Conservation (phyloP, 2,329 filamentous ascomycete genomes). For the Hypomyces perniciosus region DNA sequence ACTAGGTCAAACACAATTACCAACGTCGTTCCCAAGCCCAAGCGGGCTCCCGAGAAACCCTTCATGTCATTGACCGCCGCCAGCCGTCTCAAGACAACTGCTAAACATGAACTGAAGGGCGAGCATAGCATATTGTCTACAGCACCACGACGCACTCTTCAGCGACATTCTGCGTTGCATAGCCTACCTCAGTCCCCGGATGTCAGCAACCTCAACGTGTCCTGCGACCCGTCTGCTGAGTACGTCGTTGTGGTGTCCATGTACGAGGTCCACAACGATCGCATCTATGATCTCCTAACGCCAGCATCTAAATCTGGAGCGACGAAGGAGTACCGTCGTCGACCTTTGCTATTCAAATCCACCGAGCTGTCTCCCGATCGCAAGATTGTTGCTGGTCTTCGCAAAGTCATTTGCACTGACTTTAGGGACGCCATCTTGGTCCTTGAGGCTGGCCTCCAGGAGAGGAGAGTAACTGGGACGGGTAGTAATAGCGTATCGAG, state of each 20-base stretch:
- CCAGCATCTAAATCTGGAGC: conserved; percentile 52
- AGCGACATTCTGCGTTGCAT: conserved; percentile 50
- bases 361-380: conserved; percentile 82
- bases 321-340: conserved; percentile 66
- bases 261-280: conserved; percentile 99
- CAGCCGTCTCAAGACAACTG: conserved; percentile 38
- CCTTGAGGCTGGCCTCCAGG: conserved; percentile 80
- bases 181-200: conserved; percentile 68
- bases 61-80: conserved; percentile 43
- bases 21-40: conserved; percentile 24
- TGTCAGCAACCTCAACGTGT: conserved; percentile 62
- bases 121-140: conserved; percentile 42
- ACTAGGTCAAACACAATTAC: conserved; percentile 19
- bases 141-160: conserved; percentile 56
- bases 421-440: conserved; percentile 83
- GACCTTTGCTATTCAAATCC: conserved; percentile 82
- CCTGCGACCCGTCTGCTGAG: conserved; percentile 56
- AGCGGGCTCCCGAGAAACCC: conserved; percentile 24
- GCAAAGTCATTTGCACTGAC: conserved; percentile 79
- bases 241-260: conserved; percentile 90
- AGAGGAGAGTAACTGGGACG: conserved; percentile 82
- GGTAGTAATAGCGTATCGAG: conserved; percentile 90
- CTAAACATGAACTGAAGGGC: conserved; percentile 46
- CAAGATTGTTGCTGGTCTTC: conserved; percentile 89
- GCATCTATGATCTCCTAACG: conserved; percentile 88